Evolutionary conservation across 495 filamentous ascomycete species (phyloP).

Genomic region (Aspergillus bertholletiae): DNA sequence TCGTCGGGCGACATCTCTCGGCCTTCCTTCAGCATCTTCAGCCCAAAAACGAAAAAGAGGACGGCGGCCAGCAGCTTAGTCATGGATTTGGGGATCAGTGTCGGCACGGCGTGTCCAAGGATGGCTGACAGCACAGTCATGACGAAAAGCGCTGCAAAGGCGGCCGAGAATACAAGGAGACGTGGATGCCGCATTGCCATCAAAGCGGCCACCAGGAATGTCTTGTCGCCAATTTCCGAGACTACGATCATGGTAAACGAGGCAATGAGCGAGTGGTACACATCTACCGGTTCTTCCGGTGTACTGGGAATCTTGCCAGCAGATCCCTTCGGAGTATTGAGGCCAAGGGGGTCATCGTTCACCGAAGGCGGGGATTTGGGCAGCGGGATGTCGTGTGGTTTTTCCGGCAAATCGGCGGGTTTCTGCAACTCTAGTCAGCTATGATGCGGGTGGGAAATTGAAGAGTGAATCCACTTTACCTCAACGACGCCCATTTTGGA

Average conservation of each 20-base stretch:
- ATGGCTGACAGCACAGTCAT: constrained; percentile 98
- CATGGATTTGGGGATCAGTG: constrained; percentile 81
- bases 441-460: background rate
- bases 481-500: constrained; percentile 57
- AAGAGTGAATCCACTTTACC: no score
- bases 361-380: constrained; percentile 65
- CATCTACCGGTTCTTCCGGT: constrained; percentile 59
- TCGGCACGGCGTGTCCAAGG: constrained; percentile 90
- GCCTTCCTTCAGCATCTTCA: constrained; percentile 80
- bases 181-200: constrained; percentile 99
- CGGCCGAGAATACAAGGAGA: constrained; percentile 87
- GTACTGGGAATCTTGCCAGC: constrained; percentile 26
- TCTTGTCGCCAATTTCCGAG: constrained; percentile 98
- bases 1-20: constrained; percentile 82
- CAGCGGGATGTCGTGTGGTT: constrained; percentile 71
- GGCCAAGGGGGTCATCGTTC: constrained; percentile 39
- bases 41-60: constrained; percentile 87
- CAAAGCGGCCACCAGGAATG: constrained; percentile 91
- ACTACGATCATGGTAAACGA: constrained; percentile 97
- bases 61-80: constrained; percentile 82
- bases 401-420: constrained; percentile 75
- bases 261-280: constrained; percentile 87
- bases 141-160: constrained; percentile 81
- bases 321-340: constrained; percentile 18
- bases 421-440: constrained; percentile 51